Evolutionary conservation across 495 filamentous ascomycete species (phyloP).

Genomic region (Penicillium cosmopolitanum): DNA sequence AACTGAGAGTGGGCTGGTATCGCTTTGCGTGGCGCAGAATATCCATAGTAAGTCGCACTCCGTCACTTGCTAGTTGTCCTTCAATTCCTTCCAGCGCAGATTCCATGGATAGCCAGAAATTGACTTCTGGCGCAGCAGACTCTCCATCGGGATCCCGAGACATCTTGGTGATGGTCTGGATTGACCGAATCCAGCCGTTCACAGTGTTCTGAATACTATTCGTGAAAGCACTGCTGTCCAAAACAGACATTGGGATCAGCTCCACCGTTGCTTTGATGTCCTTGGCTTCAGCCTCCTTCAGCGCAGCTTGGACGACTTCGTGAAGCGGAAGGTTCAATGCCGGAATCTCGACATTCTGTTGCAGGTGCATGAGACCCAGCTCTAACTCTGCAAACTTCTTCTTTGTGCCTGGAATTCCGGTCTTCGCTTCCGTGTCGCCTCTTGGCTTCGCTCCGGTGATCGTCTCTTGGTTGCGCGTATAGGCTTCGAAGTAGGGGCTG

Average conservation of each 20-base stretch:
- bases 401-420: slow-evolving; percentile 93
- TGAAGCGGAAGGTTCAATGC: slow-evolving; percentile 83
- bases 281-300: slow-evolving; percentile 71
- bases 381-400: slow-evolving; percentile 94
- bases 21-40: slow-evolving; percentile 94
- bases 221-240: slow-evolving; percentile 85
- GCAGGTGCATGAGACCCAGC: slow-evolving; percentile 82
- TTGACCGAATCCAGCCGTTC: slow-evolving; percentile 97
- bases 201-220: slow-evolving; percentile 93
- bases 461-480: slow-evolving; percentile 79
- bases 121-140: slow-evolving; percentile 94
- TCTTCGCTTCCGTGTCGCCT: slow-evolving; percentile 84
- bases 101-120: slow-evolving; percentile 98
- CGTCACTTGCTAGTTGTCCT: slow-evolving; percentile 81
- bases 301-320: slow-evolving; percentile 79
- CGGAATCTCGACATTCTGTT: slow-evolving; percentile 97
- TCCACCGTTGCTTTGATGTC: slow-evolving; percentile 72
- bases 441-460: slow-evolving; percentile 65
- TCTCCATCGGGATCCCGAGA: slow-evolving; percentile 85
- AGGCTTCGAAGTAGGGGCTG: slow-evolving; percentile 94
- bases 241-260: slow-evolving; percentile 67
- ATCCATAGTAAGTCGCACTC: slow-evolving; percentile 89
- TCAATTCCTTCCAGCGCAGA: slow-evolving; percentile 88
- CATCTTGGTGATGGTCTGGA: slow-evolving; percentile 95
- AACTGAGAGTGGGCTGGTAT: slow-evolving; percentile 95